A percentile compares a stretch with the other conserved stretches of the same genome.
Conservation (phyloP, 2,329 filamentous ascomycete species). For the Botrytis hyacinthi region DNA sequence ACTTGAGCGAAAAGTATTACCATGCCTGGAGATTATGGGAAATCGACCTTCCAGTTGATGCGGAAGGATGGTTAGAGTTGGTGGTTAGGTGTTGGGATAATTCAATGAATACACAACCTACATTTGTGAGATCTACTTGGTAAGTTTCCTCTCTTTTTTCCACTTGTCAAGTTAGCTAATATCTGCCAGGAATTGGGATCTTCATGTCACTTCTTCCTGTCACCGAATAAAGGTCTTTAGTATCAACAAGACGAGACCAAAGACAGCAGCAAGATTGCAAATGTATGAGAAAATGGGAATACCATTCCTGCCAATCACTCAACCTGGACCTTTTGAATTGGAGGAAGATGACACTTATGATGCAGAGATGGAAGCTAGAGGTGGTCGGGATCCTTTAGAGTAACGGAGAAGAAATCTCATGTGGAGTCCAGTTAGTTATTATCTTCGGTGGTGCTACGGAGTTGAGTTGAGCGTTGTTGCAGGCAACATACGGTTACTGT, state of each 20-base stretch:
- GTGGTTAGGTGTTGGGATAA: conserved; percentile 62
- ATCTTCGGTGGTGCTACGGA: neutral
- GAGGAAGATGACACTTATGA: conserved; percentile 18
- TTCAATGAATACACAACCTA: conserved; percentile 58
- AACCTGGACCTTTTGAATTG: conserved; percentile 18
- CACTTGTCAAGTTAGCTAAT: neutral
- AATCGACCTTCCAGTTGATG: conserved; percentile 59
- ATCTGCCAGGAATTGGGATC: conserved; percentile 53
- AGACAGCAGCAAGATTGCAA: conserved; percentile 22
- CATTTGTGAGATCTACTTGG: conserved; percentile 52
- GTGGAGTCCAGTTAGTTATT: neutral
- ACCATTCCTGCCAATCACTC: conserved; percentile 24
- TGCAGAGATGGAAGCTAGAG: conserved; percentile 17
- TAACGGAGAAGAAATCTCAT: neutral
- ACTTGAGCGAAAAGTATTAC: conserved; percentile 60
- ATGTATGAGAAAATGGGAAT: conserved; percentile 23
- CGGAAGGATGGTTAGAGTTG: conserved; percentile 60
- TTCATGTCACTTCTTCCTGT: conserved; percentile 62
- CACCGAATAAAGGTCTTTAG: conserved; percentile 63
- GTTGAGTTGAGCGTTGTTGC: neutral
- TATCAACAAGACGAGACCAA: conserved; percentile 50
- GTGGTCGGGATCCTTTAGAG: conserved; percentile 20
- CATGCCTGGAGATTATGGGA: conserved; percentile 66
- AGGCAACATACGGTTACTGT: neutral
- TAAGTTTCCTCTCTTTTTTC: conserved; percentile 13